Conservation (phyloP, 345 rosid genomes). For the Reutealis trisperma region DNA sequence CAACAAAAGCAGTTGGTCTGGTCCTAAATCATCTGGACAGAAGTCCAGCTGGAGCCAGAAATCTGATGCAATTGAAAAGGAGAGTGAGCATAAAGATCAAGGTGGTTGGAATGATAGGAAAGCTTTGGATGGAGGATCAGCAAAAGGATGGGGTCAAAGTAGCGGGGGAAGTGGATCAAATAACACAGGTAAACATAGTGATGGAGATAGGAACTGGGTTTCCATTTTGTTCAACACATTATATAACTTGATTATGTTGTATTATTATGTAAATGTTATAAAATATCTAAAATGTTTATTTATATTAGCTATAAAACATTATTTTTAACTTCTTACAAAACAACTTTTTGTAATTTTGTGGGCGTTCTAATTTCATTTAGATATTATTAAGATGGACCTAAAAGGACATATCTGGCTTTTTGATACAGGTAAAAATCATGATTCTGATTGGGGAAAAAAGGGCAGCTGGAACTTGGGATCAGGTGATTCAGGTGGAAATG, state of each 20-base stretch:
- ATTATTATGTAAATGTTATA: no score
- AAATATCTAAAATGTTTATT: no score
- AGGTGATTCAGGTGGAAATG: conserved; percentile 4
- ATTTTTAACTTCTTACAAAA: not conserved
- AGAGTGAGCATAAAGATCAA: conserved; percentile 3
- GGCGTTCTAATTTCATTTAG: not conserved
- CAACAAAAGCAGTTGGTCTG: not conserved
- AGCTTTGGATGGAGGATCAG: conserved; percentile 11
- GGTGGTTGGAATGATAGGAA: conserved; percentile 14
- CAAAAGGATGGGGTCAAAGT: conserved; percentile 18
- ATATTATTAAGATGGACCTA: not conserved
- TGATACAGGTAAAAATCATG: conserved; percentile 1
- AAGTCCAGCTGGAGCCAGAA: conserved; percentile 1
- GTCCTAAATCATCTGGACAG: conserved; percentile 4
- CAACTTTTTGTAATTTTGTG: not conserved
- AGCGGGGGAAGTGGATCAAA: conserved; percentile 11
- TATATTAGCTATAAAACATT: not conserved
- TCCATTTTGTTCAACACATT: not conserved
- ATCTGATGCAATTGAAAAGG: conserved; percentile 1
- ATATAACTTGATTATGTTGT: not conserved
- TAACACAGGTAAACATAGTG: conserved; percentile 8
- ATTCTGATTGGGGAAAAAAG: conserved; percentile 6
- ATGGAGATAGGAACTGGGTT: not conserved
- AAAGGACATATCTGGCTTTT: not conserved
- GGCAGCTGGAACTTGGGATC: conserved; percentile 18